A percentile compares a stretch with the other conserved stretches of the same genome.
phyloP scores from a whole-genome alignment of 2,329 filamentous ascomycete genomes.

The Diaporthe sp. region DNA sequence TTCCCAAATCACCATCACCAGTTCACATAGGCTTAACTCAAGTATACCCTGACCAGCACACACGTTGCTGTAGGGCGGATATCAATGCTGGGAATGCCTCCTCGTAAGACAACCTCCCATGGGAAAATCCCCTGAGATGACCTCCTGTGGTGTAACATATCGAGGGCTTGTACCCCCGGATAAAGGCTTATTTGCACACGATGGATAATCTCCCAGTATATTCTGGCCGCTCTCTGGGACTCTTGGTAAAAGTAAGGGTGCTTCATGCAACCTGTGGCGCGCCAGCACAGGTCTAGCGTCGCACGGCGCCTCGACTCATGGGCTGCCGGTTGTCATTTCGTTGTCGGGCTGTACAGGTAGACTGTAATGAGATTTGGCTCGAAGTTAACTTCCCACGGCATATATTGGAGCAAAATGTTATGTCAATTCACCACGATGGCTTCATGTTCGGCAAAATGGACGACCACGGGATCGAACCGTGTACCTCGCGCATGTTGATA shows the following conservation, averaged over 20 bases:
- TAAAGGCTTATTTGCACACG: not conserved
- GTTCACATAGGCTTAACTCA: too few species aligned
- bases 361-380: too few species aligned
- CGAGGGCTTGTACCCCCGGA: not conserved
- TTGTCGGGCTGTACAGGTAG: too few species aligned
- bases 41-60: not conserved
- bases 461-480: constrained; percentile 37
- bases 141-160: not conserved
- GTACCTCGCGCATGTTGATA: constrained; percentile 7
- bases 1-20: too few species aligned
- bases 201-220: not conserved
- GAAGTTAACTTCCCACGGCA: too few species aligned
- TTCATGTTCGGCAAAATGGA: not conserved
- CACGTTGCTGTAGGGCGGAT: not conserved
- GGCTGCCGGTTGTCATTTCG: too few species aligned
- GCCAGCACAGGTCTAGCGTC: not conserved
- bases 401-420: too few species aligned
- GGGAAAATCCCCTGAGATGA: not conserved
- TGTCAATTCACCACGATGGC: too few species aligned
- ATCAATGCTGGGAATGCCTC: not conserved
- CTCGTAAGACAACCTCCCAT: not conserved
- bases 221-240: not conserved
- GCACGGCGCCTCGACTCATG: too few species aligned
- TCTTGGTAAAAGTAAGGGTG: not conserved
- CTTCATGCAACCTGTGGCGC: not conserved